phyloP scores from a whole-genome alignment of 139 green algal species.

The Pleodorina starrii region DNA sequence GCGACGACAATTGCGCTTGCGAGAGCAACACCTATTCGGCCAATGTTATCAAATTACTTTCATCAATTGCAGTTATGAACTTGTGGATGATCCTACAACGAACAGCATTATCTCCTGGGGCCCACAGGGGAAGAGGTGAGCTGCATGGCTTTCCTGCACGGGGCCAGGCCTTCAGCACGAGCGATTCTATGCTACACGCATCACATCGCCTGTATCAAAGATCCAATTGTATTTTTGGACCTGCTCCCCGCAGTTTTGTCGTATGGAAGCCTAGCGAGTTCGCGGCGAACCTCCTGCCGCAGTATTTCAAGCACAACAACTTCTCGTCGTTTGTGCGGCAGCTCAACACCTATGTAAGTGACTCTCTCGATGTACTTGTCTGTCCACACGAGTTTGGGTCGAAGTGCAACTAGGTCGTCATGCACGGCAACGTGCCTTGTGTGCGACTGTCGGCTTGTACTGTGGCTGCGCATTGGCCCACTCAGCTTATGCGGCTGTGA shows the following conservation, averaged over 20 bases:
- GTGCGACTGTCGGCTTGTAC: no score
- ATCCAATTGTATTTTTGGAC: background rate
- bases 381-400: background rate
- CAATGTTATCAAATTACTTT: no score
- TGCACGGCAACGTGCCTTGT: no score
- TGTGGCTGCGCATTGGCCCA: no score
- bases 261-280: constrained; percentile 95
- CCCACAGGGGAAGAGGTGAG: constrained; percentile 84
- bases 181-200: no score
- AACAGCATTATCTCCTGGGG: constrained; percentile 91
- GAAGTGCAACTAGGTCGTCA: no score
- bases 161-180: no score
- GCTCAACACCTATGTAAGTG: constrained; percentile 96
- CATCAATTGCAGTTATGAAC: constrained; percentile 85
- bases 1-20: no score
- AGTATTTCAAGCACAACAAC: constrained; percentile 97
- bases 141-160: background rate
- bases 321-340: constrained; percentile 97
- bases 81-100: constrained; percentile 89
- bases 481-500: no score
- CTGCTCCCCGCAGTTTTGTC: constrained; percentile 78
- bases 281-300: constrained; percentile 89
- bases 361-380: background rate
- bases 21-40: no score
- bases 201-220: no score